These are phyloP conservation scores for Ceratonia siliqua DNA, from an alignment of 306 rosid species.

Conservation along the genomic window DNA sequence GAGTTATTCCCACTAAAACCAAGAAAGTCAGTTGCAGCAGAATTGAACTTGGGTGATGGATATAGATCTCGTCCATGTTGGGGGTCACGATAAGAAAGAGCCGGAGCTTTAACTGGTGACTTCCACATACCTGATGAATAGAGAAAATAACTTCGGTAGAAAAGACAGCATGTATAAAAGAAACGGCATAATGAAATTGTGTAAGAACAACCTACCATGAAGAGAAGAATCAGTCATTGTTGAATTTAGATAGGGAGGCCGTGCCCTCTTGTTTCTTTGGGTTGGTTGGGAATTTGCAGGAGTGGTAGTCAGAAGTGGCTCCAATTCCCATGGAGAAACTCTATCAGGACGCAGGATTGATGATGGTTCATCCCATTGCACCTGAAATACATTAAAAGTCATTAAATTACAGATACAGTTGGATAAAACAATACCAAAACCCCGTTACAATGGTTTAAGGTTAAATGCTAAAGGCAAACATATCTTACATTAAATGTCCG, in stretches of 20 bases:
- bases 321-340: constrained; percentile 98
- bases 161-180: constrained; percentile 14
- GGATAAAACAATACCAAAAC: neutral
- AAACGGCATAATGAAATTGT: neutral
- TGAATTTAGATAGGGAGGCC: constrained; percentile 75
- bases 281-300: constrained; percentile 71
- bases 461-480: neutral
- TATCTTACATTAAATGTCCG: neutral
- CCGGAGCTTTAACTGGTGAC: constrained; percentile 61
- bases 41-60: constrained; percentile 63
- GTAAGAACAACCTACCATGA: constrained; percentile 53
- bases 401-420: neutral
- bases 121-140: constrained; percentile 72
- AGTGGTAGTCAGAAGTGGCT: constrained; percentile 78
- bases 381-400: constrained; percentile 49
- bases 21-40: constrained; percentile 58
- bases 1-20: constrained; percentile 71
- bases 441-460: neutral
- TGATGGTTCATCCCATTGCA: constrained; percentile 98
- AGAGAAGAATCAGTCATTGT: constrained; percentile 60
- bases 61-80: constrained; percentile 66
- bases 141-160: constrained; percentile 8
- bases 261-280: constrained; percentile 81
- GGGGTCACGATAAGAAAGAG: constrained; percentile 63
- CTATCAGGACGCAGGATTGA: constrained; percentile 89